Conservation (phyloP, 345 rosid genomes). For the Reutealis trisperma region DNA sequence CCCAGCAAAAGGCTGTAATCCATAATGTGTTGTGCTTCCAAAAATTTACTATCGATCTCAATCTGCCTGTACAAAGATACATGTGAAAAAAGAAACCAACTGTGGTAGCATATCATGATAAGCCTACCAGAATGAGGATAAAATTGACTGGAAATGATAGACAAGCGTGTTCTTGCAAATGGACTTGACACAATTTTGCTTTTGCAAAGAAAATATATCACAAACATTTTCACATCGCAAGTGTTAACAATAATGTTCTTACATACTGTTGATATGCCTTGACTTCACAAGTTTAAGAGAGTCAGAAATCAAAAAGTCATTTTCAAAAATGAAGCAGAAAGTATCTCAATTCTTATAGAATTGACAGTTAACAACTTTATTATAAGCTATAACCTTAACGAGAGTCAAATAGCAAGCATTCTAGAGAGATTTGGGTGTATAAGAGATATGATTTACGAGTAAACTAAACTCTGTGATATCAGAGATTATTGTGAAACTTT, state of each 20-base stretch:
- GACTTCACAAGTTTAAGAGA: background rate
- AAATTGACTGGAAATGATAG: conserved; percentile 9
- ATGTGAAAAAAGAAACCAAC: conserved; percentile 4
- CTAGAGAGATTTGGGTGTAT: background rate
- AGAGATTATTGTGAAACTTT: background rate
- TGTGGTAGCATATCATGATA: background rate
- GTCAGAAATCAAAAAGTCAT: background rate
- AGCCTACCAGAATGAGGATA: background rate
- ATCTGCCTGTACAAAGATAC: conserved; percentile 61
- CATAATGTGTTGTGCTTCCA: conserved; percentile 87
- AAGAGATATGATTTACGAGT: background rate
- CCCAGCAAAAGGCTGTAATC: conserved; percentile 98
- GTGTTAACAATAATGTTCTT: background rate
- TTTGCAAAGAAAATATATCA: background rate
- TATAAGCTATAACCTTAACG: background rate
- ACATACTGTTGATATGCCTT: background rate
- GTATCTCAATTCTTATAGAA: background rate
- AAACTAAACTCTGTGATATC: background rate
- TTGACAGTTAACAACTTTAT: no score
- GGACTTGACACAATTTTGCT: background rate
- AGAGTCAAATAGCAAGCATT: background rate
- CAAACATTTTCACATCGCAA: background rate
- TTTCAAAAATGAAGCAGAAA: background rate
- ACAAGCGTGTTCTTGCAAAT: conserved; percentile 7
- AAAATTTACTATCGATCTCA: conserved; percentile 76